Conservation (phyloP, 192 early-diverging fungal species). For the Gonapodya sp. region DNA sequence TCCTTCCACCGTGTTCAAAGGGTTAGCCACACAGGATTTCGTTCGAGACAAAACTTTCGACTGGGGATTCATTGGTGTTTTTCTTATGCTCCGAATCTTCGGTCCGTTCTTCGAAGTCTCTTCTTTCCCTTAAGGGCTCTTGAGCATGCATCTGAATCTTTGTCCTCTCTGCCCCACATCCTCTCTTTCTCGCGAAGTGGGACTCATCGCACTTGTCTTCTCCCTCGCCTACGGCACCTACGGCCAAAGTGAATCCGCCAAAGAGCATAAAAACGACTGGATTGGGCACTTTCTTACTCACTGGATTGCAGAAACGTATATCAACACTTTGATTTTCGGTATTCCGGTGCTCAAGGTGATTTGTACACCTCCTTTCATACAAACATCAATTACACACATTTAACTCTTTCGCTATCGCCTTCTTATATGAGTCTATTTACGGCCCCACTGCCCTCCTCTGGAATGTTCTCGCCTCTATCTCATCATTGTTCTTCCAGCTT, state of each 20-base stretch:
- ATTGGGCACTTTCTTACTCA: not conserved
- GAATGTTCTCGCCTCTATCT: not conserved
- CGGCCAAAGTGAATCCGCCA: not conserved
- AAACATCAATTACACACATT: not conserved
- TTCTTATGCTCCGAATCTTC: not conserved
- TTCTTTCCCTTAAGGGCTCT: not conserved
- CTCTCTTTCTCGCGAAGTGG: too few species aligned
- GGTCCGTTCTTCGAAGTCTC: not conserved
- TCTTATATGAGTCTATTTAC: not conserved
- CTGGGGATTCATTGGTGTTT: slow-evolving; percentile 4
- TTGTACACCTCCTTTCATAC: too few species aligned
- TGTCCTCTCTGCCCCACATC: too few species aligned
- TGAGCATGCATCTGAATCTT: not conserved
- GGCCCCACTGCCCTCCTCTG: not conserved
- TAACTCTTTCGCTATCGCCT: not conserved
- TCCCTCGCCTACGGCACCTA: not conserved
- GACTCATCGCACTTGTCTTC: not conserved
- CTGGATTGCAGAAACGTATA: not conserved
- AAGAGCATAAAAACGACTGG: not conserved
- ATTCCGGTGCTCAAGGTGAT: not conserved
- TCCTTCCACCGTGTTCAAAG: not conserved
- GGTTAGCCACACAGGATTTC: not conserved
- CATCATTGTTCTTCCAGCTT: not conserved
- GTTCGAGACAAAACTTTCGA: not conserved
- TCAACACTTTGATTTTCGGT: not conserved